Evolutionary conservation across 257 asterid species (phyloP).

Genomic region (Solanum etuberosum): DNA sequence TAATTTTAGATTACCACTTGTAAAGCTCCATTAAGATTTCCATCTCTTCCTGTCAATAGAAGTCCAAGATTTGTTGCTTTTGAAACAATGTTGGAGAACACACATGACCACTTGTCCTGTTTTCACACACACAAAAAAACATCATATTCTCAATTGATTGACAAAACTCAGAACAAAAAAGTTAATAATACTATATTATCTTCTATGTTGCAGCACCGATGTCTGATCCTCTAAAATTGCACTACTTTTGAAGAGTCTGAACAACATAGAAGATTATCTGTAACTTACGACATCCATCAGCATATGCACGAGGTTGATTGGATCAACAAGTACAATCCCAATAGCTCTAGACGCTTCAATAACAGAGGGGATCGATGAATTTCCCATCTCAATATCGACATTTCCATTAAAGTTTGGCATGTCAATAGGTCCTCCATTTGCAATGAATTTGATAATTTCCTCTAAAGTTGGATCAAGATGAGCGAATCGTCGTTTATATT

Average conservation of each 20-base stretch:
- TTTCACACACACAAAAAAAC: not conserved
- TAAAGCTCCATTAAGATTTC: slow-evolving; percentile 24
- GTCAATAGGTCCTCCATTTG: slow-evolving; percentile 12
- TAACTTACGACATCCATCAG: slow-evolving; percentile 42
- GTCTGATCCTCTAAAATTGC: not conserved
- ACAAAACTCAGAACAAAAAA: not conserved
- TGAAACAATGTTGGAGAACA: slow-evolving; percentile 40
- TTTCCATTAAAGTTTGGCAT: slow-evolving; percentile 13
- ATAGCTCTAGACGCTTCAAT: slow-evolving; percentile 34
- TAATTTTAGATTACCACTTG: slow-evolving; percentile 31
- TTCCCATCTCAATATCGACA: not conserved
- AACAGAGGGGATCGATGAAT: not conserved
- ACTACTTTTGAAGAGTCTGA: not conserved
- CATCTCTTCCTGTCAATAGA: slow-evolving; percentile 9
- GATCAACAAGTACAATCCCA: slow-evolving; percentile 30
- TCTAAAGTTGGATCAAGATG: slow-evolving; percentile 34
- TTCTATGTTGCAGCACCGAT: not conserved
- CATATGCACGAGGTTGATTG: slow-evolving; percentile 23
- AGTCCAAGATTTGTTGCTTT: slow-evolving; percentile 31
- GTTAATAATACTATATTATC: not conserved
- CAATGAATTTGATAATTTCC: slow-evolving; percentile 27
- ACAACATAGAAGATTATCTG: not conserved
- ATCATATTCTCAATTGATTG: not conserved
- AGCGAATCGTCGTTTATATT: slow-evolving; percentile 29
- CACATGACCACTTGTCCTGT: slow-evolving; percentile 40